These are phyloP conservation scores for Dichotomopilus funicola DNA, from an alignment of 2,329 filamentous ascomycete genomes.

Conservation along the genomic window DNA sequence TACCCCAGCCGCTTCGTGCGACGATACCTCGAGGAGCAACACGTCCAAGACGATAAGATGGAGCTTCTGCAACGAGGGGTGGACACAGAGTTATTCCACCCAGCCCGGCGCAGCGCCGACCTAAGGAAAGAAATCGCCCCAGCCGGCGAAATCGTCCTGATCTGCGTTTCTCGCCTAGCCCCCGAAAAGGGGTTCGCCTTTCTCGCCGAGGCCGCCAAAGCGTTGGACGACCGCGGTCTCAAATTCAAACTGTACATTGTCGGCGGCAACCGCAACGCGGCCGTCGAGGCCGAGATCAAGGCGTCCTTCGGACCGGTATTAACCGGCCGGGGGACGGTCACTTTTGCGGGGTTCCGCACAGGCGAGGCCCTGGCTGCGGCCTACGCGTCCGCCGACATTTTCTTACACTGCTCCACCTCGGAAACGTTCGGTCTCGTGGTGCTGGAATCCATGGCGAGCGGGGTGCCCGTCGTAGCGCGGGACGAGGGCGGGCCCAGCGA, in stretches of 20 bases:
- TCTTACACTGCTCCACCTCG: slow-evolving; percentile 4
- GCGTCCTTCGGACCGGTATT: neutral
- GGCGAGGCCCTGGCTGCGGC: slow-evolving; percentile 1
- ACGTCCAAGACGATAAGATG: neutral
- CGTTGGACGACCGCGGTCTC: neutral
- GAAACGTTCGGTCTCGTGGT: slow-evolving; percentile 7
- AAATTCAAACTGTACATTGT: neutral
- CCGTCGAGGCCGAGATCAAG: slow-evolving; percentile 3
- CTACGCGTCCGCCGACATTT: slow-evolving; percentile 3
- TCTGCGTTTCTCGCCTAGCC: slow-evolving; percentile 2
- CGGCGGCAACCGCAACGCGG: slow-evolving; percentile 1
- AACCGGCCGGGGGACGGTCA: neutral
- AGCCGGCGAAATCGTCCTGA: neutral
- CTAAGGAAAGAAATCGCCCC: neutral
- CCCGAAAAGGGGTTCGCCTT: slow-evolving; percentile 6
- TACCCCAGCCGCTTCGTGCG: slow-evolving; percentile 5
- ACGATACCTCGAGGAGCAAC: neutral
- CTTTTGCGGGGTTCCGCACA: neutral
- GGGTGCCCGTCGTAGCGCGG: slow-evolving; percentile 5
- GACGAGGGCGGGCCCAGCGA: slow-evolving; percentile 6
- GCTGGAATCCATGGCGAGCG: slow-evolving; percentile 5
- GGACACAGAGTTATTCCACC: slow-evolving; percentile 1
- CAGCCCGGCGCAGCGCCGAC: neutral
- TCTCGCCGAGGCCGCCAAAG: neutral
- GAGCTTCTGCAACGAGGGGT: slow-evolving; percentile 1